Evolutionary conservation across 495 filamentous ascomycete genomes (phyloP).

Genomic region (Penicillium parvum): DNA sequence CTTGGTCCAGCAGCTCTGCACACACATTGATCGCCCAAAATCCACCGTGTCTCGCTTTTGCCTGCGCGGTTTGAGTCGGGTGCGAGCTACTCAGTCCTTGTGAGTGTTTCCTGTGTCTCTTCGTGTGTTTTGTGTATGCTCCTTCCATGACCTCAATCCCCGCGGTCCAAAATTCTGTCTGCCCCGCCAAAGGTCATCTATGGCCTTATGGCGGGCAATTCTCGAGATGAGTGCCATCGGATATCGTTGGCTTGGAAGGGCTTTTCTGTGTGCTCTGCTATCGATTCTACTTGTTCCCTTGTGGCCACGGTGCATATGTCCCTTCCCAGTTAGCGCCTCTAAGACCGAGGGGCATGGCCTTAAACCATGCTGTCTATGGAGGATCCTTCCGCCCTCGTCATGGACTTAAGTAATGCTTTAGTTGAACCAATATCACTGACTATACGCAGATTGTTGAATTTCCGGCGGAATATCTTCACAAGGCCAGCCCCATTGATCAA

Average conservation of each 20-base stretch:
- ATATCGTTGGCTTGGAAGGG: neutral
- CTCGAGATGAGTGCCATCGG: constrained; percentile 6
- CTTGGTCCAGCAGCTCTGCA: constrained; percentile 20
- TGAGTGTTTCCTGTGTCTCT: constrained; percentile 31
- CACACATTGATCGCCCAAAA: constrained; percentile 8
- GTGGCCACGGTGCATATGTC: constrained; percentile 16
- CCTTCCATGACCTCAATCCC: constrained; percentile 1
- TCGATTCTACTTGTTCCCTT: constrained; percentile 3
- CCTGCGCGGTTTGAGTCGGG: constrained; percentile 30
- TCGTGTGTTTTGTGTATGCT: neutral
- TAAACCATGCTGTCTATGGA: neutral
- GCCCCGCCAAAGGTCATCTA: constrained; percentile 22
- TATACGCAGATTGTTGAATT: constrained; percentile 14
- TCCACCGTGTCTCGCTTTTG: constrained; percentile 33
- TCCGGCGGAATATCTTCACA: constrained; percentile 22
- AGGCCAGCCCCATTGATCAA: constrained; percentile 26
- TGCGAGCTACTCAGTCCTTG: constrained; percentile 26
- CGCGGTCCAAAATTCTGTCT: constrained; percentile 15
- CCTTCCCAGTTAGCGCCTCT: neutral
- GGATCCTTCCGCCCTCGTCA: neutral
- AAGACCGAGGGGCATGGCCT: too few relatives aligned
- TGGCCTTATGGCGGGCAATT: constrained; percentile 1
- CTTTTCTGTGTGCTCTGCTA: constrained; percentile 1
- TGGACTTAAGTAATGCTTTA: neutral
- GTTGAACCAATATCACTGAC: constrained; percentile 10